Evolutionary conservation across 2,329 filamentous ascomycete genomes (phyloP).

Genomic region (Cladosporium sphaerospermum): DNA sequence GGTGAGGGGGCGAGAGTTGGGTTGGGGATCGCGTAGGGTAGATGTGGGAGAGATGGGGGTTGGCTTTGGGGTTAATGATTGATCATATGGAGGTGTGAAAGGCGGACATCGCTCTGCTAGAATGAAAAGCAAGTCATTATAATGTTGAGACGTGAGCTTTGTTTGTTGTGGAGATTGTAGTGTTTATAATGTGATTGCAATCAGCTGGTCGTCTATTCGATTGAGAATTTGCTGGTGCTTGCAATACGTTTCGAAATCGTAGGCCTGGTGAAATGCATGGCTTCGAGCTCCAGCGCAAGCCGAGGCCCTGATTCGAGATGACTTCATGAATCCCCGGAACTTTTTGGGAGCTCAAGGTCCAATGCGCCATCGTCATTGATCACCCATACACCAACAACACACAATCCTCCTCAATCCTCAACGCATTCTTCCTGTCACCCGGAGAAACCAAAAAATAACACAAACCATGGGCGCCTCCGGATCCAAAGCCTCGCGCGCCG

Average conservation of each 20-base stretch:
- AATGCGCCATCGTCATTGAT: not conserved
- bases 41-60: not conserved
- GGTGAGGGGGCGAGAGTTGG: constrained; percentile 30
- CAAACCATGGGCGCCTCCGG: constrained; percentile 50
- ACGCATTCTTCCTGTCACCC: too few relatives aligned
- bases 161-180: too few relatives aligned
- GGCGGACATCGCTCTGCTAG: too few relatives aligned
- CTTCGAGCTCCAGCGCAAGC: not conserved
- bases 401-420: not conserved
- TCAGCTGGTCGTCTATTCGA: too few relatives aligned
- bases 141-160: too few relatives aligned
- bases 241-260: too few relatives aligned
- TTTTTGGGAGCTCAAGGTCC: constrained; percentile 1
- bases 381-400: not conserved
- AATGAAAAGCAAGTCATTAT: too few relatives aligned
- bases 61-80: not conserved
- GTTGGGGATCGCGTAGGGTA: constrained; percentile 29
- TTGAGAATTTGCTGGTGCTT: too few relatives aligned
- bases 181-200: too few relatives aligned
- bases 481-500: constrained; percentile 50
- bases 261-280: not conserved
- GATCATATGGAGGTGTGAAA: not conserved
- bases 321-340: constrained; percentile 9
- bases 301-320: constrained; percentile 1
- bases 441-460: not conserved